phyloP scores from a whole-genome alignment of 73 alveolate genomes.

The Tetrahymena elliotti region DNA sequence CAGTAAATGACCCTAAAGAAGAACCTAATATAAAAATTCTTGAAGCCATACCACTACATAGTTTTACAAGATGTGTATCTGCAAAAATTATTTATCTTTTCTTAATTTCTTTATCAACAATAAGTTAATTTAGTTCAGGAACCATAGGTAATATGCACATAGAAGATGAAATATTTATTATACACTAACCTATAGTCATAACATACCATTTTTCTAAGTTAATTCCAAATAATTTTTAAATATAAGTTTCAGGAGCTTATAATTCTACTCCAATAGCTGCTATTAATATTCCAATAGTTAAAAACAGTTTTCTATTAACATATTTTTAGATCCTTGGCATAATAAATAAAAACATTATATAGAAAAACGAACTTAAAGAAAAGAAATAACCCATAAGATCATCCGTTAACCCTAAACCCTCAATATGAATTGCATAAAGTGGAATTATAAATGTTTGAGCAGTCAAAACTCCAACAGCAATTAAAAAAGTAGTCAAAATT shows the following conservation, averaged over 20 bases:
- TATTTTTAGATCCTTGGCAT: not conserved
- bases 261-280: not conserved
- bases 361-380: not conserved
- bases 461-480: not conserved
- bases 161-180: not conserved
- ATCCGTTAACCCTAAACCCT: not conserved
- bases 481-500: not conserved
- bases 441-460: not conserved
- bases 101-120: not conserved
- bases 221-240: not conserved
- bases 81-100: not conserved
- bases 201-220: not conserved
- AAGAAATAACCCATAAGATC: not conserved
- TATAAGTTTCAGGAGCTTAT: not conserved
- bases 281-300: not conserved
- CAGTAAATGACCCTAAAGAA: not conserved
- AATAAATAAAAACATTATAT: no score
- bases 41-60: not conserved
- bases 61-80: not conserved
- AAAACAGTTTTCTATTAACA: not conserved
- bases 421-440: not conserved
- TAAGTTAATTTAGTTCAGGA: not conserved
- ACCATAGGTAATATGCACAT: not conserved
- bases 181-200: not conserved
- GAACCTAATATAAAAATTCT: not conserved